Conservation (phyloP, 1,284 basidiomycete species). For the Inonotus hispidus region DNA sequence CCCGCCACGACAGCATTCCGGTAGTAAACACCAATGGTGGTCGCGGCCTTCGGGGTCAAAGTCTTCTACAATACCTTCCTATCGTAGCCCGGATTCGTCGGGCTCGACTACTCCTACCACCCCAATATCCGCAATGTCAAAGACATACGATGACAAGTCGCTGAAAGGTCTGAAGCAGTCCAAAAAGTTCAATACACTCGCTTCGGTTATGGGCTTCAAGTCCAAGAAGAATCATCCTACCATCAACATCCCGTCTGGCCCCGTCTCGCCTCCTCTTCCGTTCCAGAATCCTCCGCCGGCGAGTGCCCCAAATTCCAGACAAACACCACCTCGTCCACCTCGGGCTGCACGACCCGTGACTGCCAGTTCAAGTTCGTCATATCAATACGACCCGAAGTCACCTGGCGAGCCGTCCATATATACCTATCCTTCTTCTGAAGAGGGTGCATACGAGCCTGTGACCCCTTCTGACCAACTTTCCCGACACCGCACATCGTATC, state of each 20-base stretch:
- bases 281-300: conserved; percentile 41
- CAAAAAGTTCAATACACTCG: conserved; percentile 49
- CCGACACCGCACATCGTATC: conserved; percentile 17
- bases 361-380: conserved; percentile 24
- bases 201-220: conserved; percentile 57
- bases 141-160: conserved; percentile 27
- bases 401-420: conserved; percentile 18
- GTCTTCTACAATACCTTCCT: conserved; percentile 28
- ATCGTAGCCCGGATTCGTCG: conserved; percentile 29
- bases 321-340: conserved; percentile 17
- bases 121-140: conserved; percentile 19
- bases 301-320: conserved; percentile 20
- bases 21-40: conserved; percentile 19
- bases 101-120: conserved; percentile 22
- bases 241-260: conserved; percentile 32
- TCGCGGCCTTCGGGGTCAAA: conserved; percentile 20
- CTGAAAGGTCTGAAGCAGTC: conserved; percentile 28
- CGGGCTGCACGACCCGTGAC: conserved; percentile 25
- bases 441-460: conserved; percentile 14
- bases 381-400: conserved; percentile 29
- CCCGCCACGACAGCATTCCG: conserved; percentile 9
- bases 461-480: conserved; percentile 18
- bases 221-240: conserved; percentile 46
- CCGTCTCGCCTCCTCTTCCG: conserved; percentile 16
- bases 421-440: conserved; percentile 17